Conservation (phyloP, 2,329 filamentous ascomycete genomes). For the Alternaria ventricosa region DNA sequence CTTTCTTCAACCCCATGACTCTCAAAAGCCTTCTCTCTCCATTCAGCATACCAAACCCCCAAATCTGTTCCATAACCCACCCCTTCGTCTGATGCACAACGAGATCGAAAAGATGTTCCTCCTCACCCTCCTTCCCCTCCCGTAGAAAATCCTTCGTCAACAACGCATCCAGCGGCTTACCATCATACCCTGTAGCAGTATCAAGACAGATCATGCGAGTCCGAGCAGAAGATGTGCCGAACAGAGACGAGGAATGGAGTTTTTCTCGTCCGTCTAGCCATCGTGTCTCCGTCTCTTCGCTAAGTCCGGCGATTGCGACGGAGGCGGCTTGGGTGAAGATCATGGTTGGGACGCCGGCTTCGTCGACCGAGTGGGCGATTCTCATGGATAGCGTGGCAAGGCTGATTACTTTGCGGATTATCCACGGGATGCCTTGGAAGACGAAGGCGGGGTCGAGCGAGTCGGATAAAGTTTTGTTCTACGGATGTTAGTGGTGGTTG, state of each 20-base stretch:
- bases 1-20: background rate
- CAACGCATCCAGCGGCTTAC: background rate
- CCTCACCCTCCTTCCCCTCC: background rate
- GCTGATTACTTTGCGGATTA: background rate
- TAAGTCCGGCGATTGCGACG: background rate
- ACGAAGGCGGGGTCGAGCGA: background rate
- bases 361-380: background rate
- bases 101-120: background rate
- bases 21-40: background rate
- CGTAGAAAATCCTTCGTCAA: background rate
- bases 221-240: background rate
- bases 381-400: background rate
- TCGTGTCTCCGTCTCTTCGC: background rate
- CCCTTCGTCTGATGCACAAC: background rate
- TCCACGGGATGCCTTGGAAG: background rate
- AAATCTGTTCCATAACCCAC: background rate
- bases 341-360: background rate
- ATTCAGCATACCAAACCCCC: background rate
- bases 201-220: background rate
- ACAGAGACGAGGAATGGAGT: background rate
- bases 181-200: background rate
- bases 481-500: background rate
- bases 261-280: background rate
- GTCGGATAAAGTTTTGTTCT: background rate
- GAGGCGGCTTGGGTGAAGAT: background rate